These are phyloP conservation scores for Macadamia integrifolia DNA, from an alignment of 164 flowering plant genomes.

Conservation along the genomic window DNA sequence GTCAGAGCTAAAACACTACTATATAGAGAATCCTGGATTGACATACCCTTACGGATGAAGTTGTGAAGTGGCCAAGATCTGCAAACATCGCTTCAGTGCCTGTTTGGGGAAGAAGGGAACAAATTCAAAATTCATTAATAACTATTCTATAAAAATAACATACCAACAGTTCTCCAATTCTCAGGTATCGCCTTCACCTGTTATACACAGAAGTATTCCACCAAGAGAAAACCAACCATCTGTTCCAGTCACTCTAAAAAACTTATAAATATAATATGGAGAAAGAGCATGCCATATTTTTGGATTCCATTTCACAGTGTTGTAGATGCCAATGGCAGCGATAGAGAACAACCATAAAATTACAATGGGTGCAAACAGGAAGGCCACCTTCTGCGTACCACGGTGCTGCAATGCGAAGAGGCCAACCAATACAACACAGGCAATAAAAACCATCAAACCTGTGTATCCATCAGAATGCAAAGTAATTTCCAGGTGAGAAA, in stretches of 20 bases:
- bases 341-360: slow-evolving; percentile 52
- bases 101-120: slow-evolving; percentile 18
- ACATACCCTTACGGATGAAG: slow-evolving; percentile 55
- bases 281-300: slow-evolving; percentile 50
- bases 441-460: slow-evolving; percentile 40
- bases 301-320: slow-evolving; percentile 57
- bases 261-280: slow-evolving; percentile 51
- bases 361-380: slow-evolving; percentile 58
- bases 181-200: slow-evolving; percentile 33
- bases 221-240: slow-evolving; percentile 72
- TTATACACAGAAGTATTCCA: slow-evolving; percentile 50
- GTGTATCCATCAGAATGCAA: slow-evolving; percentile 5
- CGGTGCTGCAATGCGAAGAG: slow-evolving; percentile 60
- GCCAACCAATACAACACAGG: slow-evolving; percentile 49
- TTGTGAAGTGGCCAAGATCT: slow-evolving; percentile 53
- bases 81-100: slow-evolving; percentile 69
- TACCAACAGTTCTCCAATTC: background rate
- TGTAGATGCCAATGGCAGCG: slow-evolving; percentile 54
- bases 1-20: background rate
- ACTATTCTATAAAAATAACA: slow-evolving; percentile 2
- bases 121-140: slow-evolving; percentile 7
- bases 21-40: background rate
- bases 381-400: slow-evolving; percentile 55
- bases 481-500: slow-evolving; percentile 5
- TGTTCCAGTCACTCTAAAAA: slow-evolving; percentile 52